A percentile compares a stretch with the other conserved stretches of the same genome.
Evolutionary conservation across 2,329 filamentous ascomycete species (phyloP).

Genomic region (Cladorrhinum sp.): DNA sequence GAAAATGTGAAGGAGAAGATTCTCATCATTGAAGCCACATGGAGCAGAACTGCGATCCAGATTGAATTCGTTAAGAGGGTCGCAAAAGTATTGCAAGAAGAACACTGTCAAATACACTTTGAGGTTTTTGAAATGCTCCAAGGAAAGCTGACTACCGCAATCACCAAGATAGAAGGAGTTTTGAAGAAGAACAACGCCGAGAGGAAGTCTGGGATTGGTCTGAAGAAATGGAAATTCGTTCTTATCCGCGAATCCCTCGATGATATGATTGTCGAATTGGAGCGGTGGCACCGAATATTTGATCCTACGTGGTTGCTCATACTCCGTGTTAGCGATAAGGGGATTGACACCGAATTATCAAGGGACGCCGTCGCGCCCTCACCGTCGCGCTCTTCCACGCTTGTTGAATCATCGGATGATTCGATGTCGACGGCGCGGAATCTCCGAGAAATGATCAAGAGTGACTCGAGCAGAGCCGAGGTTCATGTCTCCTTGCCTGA

Average conservation of each 20-base stretch:
- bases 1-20: constrained; percentile 6
- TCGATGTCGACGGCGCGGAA: not conserved
- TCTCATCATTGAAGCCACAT: constrained; percentile 11
- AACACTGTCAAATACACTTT: constrained; percentile 12
- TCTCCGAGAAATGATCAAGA: constrained; percentile 2
- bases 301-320: constrained; percentile 14
- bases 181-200: not conserved
- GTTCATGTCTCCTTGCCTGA: not conserved
- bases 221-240: constrained; percentile 1
- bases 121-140: constrained; percentile 11
- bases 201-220: not conserved
- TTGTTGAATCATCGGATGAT: not conserved
- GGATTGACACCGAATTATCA: constrained; percentile 8
- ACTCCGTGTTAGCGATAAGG: constrained; percentile 2
- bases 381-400: not conserved
- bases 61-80: constrained; percentile 8
- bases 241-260: constrained; percentile 11
- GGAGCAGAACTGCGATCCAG: constrained; percentile 1
- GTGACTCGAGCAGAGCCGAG: not conserved
- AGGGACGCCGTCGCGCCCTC: not conserved
- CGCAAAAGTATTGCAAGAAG: not conserved
- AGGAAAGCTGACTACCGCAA: not conserved
- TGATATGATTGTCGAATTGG: constrained; percentile 4
- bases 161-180: constrained; percentile 7
- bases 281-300: constrained; percentile 11